A percentile compares a stretch with the other conserved stretches of the same genome.
Evolutionary conservation across 768 basidiomycete genomes (phyloP).

Genomic region (Panaeolus cyanescens): DNA sequence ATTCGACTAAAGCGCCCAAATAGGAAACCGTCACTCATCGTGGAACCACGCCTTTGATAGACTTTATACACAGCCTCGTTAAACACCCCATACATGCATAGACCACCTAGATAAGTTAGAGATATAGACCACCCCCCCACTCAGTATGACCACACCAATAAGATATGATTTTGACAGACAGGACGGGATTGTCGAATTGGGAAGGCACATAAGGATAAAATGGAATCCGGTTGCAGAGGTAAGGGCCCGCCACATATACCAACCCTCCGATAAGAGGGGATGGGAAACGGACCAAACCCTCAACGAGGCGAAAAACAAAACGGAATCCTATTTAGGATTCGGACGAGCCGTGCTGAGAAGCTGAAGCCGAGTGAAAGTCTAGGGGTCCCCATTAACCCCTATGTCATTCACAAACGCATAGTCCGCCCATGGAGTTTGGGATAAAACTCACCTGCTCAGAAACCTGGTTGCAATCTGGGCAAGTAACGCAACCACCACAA

Average conservation of each 20-base stretch:
- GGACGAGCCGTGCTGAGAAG: slow-evolving; percentile 9
- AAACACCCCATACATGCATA: no score
- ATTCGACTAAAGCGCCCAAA: no score
- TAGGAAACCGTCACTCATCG: no score
- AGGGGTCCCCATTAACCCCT: background rate
- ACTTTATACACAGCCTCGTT: no score
- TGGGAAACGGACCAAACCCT: background rate
- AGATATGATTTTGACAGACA: no score
- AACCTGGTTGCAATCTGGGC: background rate
- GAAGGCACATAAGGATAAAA: background rate
- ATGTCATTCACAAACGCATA: background rate
- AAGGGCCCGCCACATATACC: background rate
- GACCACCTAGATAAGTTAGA: no score
- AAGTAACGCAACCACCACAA: background rate
- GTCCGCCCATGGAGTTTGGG: background rate
- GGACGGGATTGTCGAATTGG: no score
- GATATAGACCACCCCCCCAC: background rate
- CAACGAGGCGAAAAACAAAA: background rate
- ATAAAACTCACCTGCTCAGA: background rate
- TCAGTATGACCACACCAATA: background rate
- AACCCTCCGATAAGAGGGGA: background rate
- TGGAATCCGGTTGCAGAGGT: background rate
- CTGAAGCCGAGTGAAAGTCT: slow-evolving; percentile 2
- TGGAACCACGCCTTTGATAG: no score
- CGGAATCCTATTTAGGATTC: slow-evolving; percentile 1